These are phyloP conservation scores for Plasmopara muralis DNA, from an alignment of 352 stramenopile species.

Conservation along the genomic window DNA sequence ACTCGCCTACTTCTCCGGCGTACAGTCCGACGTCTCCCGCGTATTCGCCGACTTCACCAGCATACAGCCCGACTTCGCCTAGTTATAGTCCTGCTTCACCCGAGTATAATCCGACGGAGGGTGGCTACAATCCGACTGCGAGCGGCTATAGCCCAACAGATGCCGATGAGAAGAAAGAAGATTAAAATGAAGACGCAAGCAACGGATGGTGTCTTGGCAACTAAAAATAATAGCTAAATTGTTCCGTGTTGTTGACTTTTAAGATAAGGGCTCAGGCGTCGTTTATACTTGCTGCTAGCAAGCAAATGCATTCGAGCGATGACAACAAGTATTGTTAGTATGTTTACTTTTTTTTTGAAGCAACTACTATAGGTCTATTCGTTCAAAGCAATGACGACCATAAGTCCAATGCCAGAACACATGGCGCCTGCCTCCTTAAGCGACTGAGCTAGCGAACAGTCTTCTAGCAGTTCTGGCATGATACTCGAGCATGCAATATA, in stretches of 20 bases:
- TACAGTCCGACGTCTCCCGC: slow-evolving; percentile 69
- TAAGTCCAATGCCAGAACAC: slow-evolving; percentile 63
- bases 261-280: slow-evolving; percentile 18
- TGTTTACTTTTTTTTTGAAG: neutral
- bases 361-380: slow-evolving; percentile 28
- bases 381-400: slow-evolving; percentile 69
- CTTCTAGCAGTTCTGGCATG: slow-evolving; percentile 87
- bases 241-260: neutral
- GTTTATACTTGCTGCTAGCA: slow-evolving; percentile 14
- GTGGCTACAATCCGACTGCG: slow-evolving; percentile 55
- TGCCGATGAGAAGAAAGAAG: slow-evolving; percentile 42
- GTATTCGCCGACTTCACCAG: slow-evolving; percentile 71
- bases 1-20: slow-evolving; percentile 53
- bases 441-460: slow-evolving; percentile 66
- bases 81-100: slow-evolving; percentile 74
- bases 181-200: slow-evolving; percentile 6
- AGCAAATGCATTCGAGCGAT: no score
- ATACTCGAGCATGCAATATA: slow-evolving; percentile 90
- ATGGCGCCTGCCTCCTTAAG: slow-evolving; percentile 64
- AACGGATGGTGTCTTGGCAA: neutral
- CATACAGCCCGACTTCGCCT: slow-evolving; percentile 69
- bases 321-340: neutral
- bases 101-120: slow-evolving; percentile 78
- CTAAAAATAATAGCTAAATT: neutral
- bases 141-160: slow-evolving; percentile 73